Conservation (phyloP, 2,329 filamentous ascomycete species). For the Arthrobotrys entomopaga region DNA sequence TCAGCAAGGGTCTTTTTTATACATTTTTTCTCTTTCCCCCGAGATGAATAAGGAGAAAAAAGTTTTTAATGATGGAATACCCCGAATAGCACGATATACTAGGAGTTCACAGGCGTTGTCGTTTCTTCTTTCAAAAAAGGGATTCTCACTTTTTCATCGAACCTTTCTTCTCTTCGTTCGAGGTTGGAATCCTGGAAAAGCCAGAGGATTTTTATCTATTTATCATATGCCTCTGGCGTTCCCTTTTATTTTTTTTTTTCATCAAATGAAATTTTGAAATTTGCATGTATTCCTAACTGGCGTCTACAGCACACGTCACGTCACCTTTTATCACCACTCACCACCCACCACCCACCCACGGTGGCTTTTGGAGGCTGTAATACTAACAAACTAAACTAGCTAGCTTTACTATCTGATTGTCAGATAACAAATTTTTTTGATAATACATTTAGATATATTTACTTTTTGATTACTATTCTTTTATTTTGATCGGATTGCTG, state of each 20-base stretch:
- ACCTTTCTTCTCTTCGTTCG: not conserved
- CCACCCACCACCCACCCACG: too few species aligned
- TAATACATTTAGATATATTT: too few species aligned
- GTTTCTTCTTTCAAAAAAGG: conserved; percentile 37
- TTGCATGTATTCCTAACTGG: too few species aligned
- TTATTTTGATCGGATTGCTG: too few species aligned
- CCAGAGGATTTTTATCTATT: not conserved
- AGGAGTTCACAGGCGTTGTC: conserved; percentile 54
- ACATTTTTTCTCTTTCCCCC: conserved; percentile 25
- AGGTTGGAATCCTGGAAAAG: not conserved
- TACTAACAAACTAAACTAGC: too few species aligned
- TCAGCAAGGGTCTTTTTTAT: conserved; percentile 21
- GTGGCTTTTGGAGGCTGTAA: too few species aligned
- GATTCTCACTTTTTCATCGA: conserved; percentile 15
- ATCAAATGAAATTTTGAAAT: too few species aligned
- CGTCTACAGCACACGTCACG: too few species aligned
- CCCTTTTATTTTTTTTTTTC: conserved; percentile 7
- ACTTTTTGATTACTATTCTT: too few species aligned
- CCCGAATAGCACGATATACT: conserved; percentile 53
- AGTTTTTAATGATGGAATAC: conserved; percentile 55
- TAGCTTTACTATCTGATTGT: too few species aligned
- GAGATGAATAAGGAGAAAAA: conserved; percentile 35
- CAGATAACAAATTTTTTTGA: too few species aligned
- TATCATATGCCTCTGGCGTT: conserved; percentile 27
- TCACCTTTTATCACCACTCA: too few species aligned